Evolutionary conservation across 2,329 filamentous ascomycete genomes (phyloP).

Genomic region (Ilyonectria sp.): DNA sequence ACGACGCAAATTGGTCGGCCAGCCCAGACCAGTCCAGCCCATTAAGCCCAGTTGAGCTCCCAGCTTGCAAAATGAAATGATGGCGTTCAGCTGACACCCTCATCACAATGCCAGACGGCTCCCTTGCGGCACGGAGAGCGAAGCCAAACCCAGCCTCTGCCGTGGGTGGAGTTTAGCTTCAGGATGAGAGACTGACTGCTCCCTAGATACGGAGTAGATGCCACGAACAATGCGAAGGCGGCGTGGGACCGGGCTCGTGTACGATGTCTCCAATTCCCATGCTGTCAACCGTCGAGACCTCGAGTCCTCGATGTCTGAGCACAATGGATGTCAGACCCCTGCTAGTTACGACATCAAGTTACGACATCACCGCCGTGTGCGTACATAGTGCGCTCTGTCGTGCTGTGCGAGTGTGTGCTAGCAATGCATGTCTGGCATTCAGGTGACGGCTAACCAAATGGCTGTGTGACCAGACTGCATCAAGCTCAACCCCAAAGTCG

Average conservation of each 20-base stretch:
- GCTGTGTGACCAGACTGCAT: not conserved
- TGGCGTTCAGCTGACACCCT: constrained; percentile 29
- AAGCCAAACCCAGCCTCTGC: constrained; percentile 24
- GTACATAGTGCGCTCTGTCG: not conserved
- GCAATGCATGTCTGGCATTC: constrained; percentile 18
- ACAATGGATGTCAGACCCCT: not conserved
- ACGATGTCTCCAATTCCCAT: constrained; percentile 5
- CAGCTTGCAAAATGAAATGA: constrained; percentile 31
- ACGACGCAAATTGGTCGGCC: constrained; percentile 27
- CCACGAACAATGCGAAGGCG: not conserved
- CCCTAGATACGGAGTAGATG: constrained; percentile 6
- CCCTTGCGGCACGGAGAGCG: constrained; percentile 4
- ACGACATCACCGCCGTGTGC: not conserved
- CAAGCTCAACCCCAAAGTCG: not conserved
- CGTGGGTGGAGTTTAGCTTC: constrained; percentile 21
- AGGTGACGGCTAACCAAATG: constrained; percentile 11
- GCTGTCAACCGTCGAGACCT: not conserved
- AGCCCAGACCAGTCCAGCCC: constrained; percentile 25
- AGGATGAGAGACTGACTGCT: not conserved
- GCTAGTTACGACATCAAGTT: constrained; percentile 12
- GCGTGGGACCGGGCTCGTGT: not conserved
- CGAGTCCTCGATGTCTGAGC: not conserved
- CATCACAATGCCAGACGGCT: constrained; percentile 10
- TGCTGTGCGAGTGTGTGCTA: constrained; percentile 17
- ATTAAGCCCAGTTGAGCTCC: constrained; percentile 21